Conservation (phyloP, 2,329 filamentous ascomycete species). For the Beauveria medogensis region DNA sequence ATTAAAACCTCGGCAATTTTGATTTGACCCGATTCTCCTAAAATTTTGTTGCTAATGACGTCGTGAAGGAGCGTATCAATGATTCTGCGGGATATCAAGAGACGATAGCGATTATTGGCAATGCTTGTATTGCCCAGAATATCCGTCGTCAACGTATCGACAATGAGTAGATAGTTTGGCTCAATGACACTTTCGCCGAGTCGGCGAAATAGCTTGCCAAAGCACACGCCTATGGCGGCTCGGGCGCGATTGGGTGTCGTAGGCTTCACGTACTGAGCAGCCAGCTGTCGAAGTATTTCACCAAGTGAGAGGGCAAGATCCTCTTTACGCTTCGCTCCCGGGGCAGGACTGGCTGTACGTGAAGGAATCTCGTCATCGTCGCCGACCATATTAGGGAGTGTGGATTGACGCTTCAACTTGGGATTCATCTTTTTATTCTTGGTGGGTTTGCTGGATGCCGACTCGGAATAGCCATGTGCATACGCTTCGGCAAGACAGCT, state of each 20-base stretch:
- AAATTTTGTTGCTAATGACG: conserved; percentile 68
- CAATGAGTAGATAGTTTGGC: conserved; percentile 70
- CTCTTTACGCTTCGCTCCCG: conserved; percentile 59
- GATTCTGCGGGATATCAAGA: conserved; percentile 77
- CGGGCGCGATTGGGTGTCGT: conserved; percentile 74
- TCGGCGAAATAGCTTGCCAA: conserved; percentile 69
- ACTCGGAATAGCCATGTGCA: conserved; percentile 61
- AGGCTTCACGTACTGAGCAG: conserved; percentile 68
- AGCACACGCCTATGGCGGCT: conserved; percentile 79
- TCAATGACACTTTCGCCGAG: conserved; percentile 80
- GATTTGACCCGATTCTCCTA: conserved; percentile 84
- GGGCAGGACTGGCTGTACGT: conserved; percentile 66
- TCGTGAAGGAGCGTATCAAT: conserved; percentile 78
- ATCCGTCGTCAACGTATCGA: conserved; percentile 73
- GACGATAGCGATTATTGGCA: conserved; percentile 76
- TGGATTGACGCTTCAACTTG: conserved; percentile 51
- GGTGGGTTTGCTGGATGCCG: conserved; percentile 38
- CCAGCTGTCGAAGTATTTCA: conserved; percentile 73
- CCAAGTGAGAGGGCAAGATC: conserved; percentile 65
- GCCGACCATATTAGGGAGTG: conserved; percentile 47
- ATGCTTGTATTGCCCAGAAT: conserved; percentile 70
- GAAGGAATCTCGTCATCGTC: conserved; percentile 66
- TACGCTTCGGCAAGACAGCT: conserved; percentile 78
- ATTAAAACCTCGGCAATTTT: conserved; percentile 73
- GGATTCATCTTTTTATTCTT: conserved; percentile 66